Base-by-base conservation (phyloP, 31 red algal species). In the Odonthalia washingtoniensis region DNA sequence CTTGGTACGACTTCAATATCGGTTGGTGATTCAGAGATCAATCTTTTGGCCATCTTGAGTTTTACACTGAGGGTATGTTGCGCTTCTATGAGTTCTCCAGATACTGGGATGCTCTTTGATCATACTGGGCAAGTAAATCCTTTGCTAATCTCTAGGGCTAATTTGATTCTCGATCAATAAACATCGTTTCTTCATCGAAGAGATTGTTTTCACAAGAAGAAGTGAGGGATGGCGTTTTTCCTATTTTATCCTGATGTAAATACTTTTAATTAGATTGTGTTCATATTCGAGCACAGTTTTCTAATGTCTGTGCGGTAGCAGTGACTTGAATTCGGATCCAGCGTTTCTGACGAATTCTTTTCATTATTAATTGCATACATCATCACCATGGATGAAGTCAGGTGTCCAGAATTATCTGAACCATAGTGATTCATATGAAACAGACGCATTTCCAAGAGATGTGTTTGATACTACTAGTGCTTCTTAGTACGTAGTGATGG, bases 341-440 rank as follows among this genome's bases (percentile, higher is more conserved):
- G 40, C 28, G 26, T 3, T 4, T 35, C 57, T 4, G 9, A 46
- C 3, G 9, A 49, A 60, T 27, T 80, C 45, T 3, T 33, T 14
- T 0, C 46, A 80, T 80, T 46, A n/a, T 27, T 80, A 34, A 33
- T 49, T 32, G 46, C 46, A 80, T 31, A 44, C 76, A 49, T 42
- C 21, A 44, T 80, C 76, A 57, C 38, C 0, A 30, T 28, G 42
- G 46, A 80, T 46, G 16, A 31, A 52, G 31, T 80, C 41, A 34
- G 76, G 76, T 1, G 76, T 32, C 76, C 76, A 80, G 76, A 80
- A 80, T n/a, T 46, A 44, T 5, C 3, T 80, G 40, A 80, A 53
- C 76, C 45, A 0, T 46, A 27, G 57, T 39, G 0, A 52, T 57
- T 46, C 24, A 41, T 49, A 60, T 4, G 32, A 30, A 31, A n/a